phyloP scores from a whole-genome alignment of 768 basidiomycete genomes.

The Termitomyces heimii region DNA sequence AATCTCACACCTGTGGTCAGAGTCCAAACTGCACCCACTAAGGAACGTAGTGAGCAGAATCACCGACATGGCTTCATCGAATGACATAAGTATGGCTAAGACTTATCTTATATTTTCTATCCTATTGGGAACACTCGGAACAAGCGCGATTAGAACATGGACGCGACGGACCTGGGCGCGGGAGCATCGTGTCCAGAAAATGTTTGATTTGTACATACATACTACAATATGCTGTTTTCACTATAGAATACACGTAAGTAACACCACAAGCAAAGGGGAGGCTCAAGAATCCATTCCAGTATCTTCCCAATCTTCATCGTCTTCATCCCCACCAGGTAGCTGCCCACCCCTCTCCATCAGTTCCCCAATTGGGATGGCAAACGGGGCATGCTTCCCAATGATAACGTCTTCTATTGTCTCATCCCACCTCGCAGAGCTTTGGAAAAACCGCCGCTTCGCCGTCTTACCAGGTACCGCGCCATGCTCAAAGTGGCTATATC shows the following conservation, averaged over 20 bases:
- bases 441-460: slow-evolving; percentile 55
- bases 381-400: slow-evolving; percentile 9
- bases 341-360: slow-evolving; percentile 23
- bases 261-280: background rate
- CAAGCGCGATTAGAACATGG: too few species aligned
- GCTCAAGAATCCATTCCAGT: slow-evolving; percentile 17
- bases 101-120: too few species aligned
- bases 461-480: slow-evolving; percentile 31
- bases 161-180: background rate
- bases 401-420: slow-evolving; percentile 20
- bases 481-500: slow-evolving; percentile 35
- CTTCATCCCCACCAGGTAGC: slow-evolving; percentile 10
- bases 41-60: too few species aligned
- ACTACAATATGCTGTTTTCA: background rate
- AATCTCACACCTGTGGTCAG: too few species aligned
- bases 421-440: slow-evolving; percentile 36
- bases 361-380: slow-evolving; percentile 11
- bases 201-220: background rate
- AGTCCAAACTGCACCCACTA: too few species aligned
- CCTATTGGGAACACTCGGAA: too few species aligned
- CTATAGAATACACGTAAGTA: slow-evolving; percentile 11
- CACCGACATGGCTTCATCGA: too few species aligned
- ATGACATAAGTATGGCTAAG: too few species aligned
- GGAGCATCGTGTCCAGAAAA: background rate
- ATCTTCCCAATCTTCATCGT: slow-evolving; percentile 25